Evolutionary conservation across 2,329 filamentous ascomycete species (phyloP), one percentile per base, ranked within the genome.

Genomic region (Diplodia sapinea): DNA sequence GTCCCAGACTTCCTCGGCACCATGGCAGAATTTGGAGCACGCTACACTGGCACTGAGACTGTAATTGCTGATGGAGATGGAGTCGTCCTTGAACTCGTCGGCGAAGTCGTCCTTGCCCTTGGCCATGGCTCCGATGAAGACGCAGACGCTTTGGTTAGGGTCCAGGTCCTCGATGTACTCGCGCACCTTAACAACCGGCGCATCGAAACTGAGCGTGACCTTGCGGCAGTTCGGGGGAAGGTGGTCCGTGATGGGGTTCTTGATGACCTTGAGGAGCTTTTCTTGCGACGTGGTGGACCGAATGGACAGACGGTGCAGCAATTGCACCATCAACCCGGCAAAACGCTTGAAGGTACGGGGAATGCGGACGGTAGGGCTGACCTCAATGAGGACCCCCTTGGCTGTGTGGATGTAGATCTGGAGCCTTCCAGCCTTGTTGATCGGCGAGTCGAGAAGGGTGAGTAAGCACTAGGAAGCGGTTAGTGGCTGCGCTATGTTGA

Each of bases 1-100:
- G 77, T 92, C 89, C 95, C 95, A 99, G 43, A 91, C 90, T 79
- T 99, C 95, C 82, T 99, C 95, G 52, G 94, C 94, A 50, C 94
- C 95, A 81, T 99, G 95, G 81, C 95, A 98, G 85, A 99, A 98
- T 81, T 98, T 99, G 88, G 94, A 97, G 86, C 95, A 99, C 52
- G 95, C 94, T 70, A 99, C 95, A 83, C 94, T 98, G 70, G 95
- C 95, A 76, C 93, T 97, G 70, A 99, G 86, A 76, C 94, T 97
- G 86, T 92, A 99, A 81, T 97, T 97, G 85, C 94, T 98, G 82
- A 99, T 98, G 74, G 91, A 93, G 77, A 99, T 98, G 76, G 96
- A 92, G 82, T 99, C 95, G 77, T 98, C 94, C 75, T 98, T 96
- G 81, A 91, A 93, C 50, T 88, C 87, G 77, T 99, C 95, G 71